phyloP scores from a whole-genome alignment of 805 yeast species.

The Candida ascalaphidarum region DNA sequence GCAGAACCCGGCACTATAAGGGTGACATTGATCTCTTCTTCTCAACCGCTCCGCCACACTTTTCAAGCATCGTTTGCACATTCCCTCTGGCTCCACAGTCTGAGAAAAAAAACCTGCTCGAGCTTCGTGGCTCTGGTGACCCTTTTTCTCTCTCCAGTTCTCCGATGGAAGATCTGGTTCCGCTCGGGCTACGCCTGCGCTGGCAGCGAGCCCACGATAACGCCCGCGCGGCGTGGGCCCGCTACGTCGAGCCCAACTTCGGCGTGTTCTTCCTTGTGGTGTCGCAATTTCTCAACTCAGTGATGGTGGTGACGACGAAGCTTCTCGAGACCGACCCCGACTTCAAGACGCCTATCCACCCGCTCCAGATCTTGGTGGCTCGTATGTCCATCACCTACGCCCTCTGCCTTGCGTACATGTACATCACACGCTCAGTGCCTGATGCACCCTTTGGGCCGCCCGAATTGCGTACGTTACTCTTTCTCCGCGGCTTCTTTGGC shows the following conservation, averaged over 20 bases:
- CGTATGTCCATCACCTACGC: constrained; percentile 69
- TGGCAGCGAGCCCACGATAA: too few species aligned
- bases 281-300: constrained; percentile 66
- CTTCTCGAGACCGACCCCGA: constrained; percentile 60
- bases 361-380: constrained; percentile 67
- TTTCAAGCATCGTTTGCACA: too few species aligned
- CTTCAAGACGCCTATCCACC: constrained; percentile 56
- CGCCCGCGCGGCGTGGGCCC: too few species aligned
- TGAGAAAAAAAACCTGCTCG: too few species aligned
- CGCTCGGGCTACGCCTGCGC: too few species aligned
- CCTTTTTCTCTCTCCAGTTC: too few species aligned
- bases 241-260: constrained; percentile 5
- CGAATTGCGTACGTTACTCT: constrained; percentile 43
- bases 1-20: too few species aligned
- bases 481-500: constrained; percentile 64
- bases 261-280: constrained; percentile 53
- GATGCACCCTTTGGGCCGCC: constrained; percentile 67
- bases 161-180: too few species aligned
- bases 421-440: constrained; percentile 36
- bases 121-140: too few species aligned
- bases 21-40: too few species aligned
- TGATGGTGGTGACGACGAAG: constrained; percentile 71
- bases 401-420: constrained; percentile 52
- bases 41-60: too few species aligned
- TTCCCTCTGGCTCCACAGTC: too few species aligned